These are phyloP conservation scores for Nitzschia putrida DNA, from an alignment of 108 stramenopile genomes.

Conservation along the genomic window DNA sequence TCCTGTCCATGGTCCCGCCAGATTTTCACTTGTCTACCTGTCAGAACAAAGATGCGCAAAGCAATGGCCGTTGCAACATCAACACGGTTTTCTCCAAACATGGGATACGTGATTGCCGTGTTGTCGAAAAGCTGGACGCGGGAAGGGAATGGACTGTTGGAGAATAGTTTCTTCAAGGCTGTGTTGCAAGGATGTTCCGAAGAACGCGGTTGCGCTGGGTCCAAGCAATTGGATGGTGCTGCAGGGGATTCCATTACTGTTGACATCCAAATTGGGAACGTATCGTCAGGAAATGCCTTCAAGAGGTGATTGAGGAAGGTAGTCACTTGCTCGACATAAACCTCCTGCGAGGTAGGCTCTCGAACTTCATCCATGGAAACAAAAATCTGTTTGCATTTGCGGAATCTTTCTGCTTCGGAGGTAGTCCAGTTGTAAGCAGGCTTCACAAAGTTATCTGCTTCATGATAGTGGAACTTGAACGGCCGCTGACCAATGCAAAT, in stretches of 20 bases:
- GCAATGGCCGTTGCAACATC: slow-evolving; percentile 43
- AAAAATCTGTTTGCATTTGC: slow-evolving; percentile 64
- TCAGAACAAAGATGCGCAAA: slow-evolving; percentile 45
- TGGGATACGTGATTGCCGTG: slow-evolving; percentile 46
- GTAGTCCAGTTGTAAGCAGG: slow-evolving; percentile 44
- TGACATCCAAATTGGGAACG: slow-evolving; percentile 56
- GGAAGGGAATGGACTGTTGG: slow-evolving; percentile 31
- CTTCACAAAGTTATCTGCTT: slow-evolving; percentile 16
- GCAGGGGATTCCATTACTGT: slow-evolving; percentile 36
- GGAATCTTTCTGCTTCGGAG: slow-evolving; percentile 24
- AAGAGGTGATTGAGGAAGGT: slow-evolving; percentile 46
- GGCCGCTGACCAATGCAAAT: slow-evolving; percentile 42
- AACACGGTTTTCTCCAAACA: slow-evolving; percentile 24
- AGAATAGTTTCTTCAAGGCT: slow-evolving; percentile 38
- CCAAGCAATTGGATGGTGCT: slow-evolving; percentile 30
- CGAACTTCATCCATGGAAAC: slow-evolving; percentile 36
- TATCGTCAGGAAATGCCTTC: slow-evolving; percentile 46
- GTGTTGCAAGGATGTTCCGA: slow-evolving; percentile 50
- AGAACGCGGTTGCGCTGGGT: slow-evolving; percentile 18
- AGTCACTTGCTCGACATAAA: slow-evolving; percentile 41
- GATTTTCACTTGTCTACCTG: slow-evolving; percentile 43
- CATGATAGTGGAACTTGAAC: slow-evolving; percentile 57
- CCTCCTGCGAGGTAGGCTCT: slow-evolving; percentile 10
- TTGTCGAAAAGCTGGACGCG: slow-evolving; percentile 50
- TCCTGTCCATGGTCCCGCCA: slow-evolving; percentile 49